Base-by-base conservation (phyloP, 352 stramenopile genomes). In the Phytophthora cryptogea region DNA sequence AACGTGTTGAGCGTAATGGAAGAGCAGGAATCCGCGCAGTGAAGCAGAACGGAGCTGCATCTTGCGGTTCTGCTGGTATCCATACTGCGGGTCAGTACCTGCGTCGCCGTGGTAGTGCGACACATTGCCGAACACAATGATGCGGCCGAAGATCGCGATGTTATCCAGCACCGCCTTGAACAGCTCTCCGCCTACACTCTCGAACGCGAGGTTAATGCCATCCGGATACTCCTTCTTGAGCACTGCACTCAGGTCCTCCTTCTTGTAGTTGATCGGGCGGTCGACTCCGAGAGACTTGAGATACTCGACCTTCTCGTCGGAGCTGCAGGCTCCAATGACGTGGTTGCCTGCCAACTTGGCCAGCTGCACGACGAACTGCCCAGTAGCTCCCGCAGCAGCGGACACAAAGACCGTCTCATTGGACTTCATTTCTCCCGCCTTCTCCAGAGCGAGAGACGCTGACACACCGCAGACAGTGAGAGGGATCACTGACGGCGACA, bases 301-400 rank as follows among this genome's bases (percentile, higher is more conserved):
- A 53, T 89, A 83, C 13, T 82, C 76, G 20, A 76, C 81, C 62
- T 92, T 92, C 50, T 90, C 83, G 36, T 80, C 76, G 14, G 76
- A 89, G 49, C 78, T 89, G 55, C 85, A 86, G 0, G 76, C 79
- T 13, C 65, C 69, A 51, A 90, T 83, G n/a, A 85, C 74, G 37
- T 77, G 63, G 53, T 78, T 83, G 31, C 77, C 77, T 8, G 86
- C 58, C 17, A 77, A 69, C 35, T 85, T 83, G 17, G 80, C 87
- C 36, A 97, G 70, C 46, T 96, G 88, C 32, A 94, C 69, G 17
- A 83, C 89, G 37, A 92, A 89, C 17, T 93, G 64, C 0, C 89
- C 89, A 4, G 84, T 95, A 26, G 82, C 86, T 17, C 88, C 80
- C 3, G 70, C 64, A 5, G 67, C 70, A 7, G 63, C 73, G 4